Base-by-base conservation (phyloP, 2,329 filamentous ascomycete species). In the Phaeosphaeria sp. region DNA sequence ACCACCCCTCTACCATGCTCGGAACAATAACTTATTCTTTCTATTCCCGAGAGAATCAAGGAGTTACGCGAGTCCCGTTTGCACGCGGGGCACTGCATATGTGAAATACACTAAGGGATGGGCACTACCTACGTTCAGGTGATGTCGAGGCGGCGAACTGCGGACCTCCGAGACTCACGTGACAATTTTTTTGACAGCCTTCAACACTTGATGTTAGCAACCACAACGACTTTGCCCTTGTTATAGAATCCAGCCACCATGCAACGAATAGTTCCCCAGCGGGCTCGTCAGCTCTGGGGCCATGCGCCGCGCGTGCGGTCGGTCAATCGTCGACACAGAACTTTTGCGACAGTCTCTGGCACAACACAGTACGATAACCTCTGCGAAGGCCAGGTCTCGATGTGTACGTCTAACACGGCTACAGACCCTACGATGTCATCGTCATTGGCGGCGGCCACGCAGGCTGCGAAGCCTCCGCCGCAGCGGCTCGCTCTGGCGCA, bases 381-480 rank as follows among this genome's bases (percentile, higher is more conserved):
- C n/a, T 41, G 17, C 27, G 39, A 21, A 13, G 43, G 27, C n/a
- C 44, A 42, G 25, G n/a, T 46, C 17, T 46, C 46, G 49, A 39
- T 21, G 15, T 49, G 39, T 17, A 4, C 22, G 18, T 55, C 68
- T 72, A 62, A 74, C 61, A 30, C 6, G 17, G 17, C 0, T n/a
- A 33, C 47, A 91, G 89, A 57, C 84, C 87, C 1, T 96, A 91
- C 74, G 94, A 99, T 85, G 95, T 99, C 50, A 84, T 99, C 36
- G 93, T 99, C 1, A 93, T 99, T 62, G 95, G 95, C 54, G 95
- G 95, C 59, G 95, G 95, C 25, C 95, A 99, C 82, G 95, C 95
- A 55, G 95, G 95, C 49, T 91, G 93, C 52, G 95, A 99, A 82
- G 95, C 95, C 58, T 94, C 91, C 64, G 90, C 95, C 11, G 95